Conservation (phyloP, 2,329 filamentous ascomycete species). For the Penicillium olsonii region DNA sequence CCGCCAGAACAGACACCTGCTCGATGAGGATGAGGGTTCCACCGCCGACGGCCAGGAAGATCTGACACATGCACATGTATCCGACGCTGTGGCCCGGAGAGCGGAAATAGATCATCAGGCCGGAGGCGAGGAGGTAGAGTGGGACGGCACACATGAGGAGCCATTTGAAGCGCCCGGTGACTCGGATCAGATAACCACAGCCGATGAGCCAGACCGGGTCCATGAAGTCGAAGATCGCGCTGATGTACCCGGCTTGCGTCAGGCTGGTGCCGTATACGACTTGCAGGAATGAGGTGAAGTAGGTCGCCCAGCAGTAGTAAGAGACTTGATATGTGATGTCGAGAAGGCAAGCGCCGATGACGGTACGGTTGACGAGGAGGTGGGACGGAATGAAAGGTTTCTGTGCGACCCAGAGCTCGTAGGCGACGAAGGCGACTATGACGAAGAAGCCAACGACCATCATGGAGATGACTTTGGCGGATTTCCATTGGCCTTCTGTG, state of each 20-base stretch:
- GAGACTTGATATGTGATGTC: conserved; percentile 31
- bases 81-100: conserved; percentile 48
- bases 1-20: conserved; percentile 58
- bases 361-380: conserved; percentile 23
- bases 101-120: conserved; percentile 61
- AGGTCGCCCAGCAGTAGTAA: conserved; percentile 33
- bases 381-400: conserved; percentile 51
- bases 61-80: conserved; percentile 60
- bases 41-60: conserved; percentile 59
- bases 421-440: conserved; percentile 54
- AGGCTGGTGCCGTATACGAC: conserved; percentile 33
- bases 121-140: conserved; percentile 54
- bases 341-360: conserved; percentile 31
- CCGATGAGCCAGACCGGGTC: conserved; percentile 24
- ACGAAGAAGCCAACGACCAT: conserved; percentile 55
- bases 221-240: conserved; percentile 54
- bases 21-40: conserved; percentile 55
- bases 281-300: conserved; percentile 28
- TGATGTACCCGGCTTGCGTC: conserved; percentile 40
- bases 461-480: conserved; percentile 52
- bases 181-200: conserved; percentile 51
- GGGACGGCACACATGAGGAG: conserved; percentile 55
- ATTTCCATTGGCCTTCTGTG: conserved; percentile 42
- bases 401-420: conserved; percentile 55
- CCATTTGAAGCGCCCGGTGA: conserved; percentile 56